Evolutionary conservation across 805 yeast species (phyloP).

Genomic region (Zygotorulaspora chibaensis): DNA sequence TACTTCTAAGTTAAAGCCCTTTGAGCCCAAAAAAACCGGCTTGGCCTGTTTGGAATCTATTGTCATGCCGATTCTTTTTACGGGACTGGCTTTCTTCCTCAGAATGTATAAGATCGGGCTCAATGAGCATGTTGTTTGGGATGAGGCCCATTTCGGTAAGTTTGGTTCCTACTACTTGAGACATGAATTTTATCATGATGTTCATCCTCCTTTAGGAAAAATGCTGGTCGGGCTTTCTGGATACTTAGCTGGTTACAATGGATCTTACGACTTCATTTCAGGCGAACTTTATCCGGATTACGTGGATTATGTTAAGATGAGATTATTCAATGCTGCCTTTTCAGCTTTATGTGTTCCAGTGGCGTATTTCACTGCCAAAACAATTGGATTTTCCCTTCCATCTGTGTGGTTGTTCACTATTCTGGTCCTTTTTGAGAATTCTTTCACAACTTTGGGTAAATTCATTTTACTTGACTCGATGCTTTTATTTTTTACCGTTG

Average conservation of each 20-base stretch:
- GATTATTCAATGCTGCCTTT: constrained; percentile 66
- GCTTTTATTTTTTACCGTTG: constrained; percentile 68
- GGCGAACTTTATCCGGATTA: constrained; percentile 62
- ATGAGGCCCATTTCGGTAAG: constrained; percentile 86
- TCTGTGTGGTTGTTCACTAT: constrained; percentile 59
- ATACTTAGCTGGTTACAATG: constrained; percentile 76
- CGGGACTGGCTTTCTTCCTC: constrained; percentile 46
- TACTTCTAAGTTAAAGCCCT: constrained; percentile 14
- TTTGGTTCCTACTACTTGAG: constrained; percentile 76
- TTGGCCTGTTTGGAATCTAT: constrained; percentile 31
- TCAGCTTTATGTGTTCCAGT: constrained; percentile 64
- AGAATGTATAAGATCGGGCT: constrained; percentile 57
- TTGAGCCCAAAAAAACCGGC: constrained; percentile 6
- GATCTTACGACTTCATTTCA: constrained; percentile 67
- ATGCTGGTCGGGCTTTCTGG: constrained; percentile 77
- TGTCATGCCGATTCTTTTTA: constrained; percentile 43
- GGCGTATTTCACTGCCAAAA: constrained; percentile 65
- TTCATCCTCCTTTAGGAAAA: constrained; percentile 84
- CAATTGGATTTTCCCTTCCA: constrained; percentile 47
- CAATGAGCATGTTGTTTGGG: constrained; percentile 71
- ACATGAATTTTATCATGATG: constrained; percentile 80
- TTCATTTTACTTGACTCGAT: constrained; percentile 75
- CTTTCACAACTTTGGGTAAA: constrained; percentile 66
- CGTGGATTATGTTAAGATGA: constrained; percentile 59
- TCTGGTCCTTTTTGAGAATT: constrained; percentile 62